These are phyloP conservation scores for Kodamaea nitidulidarum DNA, from an alignment of 805 yeast genomes.

Conservation along the genomic window DNA sequence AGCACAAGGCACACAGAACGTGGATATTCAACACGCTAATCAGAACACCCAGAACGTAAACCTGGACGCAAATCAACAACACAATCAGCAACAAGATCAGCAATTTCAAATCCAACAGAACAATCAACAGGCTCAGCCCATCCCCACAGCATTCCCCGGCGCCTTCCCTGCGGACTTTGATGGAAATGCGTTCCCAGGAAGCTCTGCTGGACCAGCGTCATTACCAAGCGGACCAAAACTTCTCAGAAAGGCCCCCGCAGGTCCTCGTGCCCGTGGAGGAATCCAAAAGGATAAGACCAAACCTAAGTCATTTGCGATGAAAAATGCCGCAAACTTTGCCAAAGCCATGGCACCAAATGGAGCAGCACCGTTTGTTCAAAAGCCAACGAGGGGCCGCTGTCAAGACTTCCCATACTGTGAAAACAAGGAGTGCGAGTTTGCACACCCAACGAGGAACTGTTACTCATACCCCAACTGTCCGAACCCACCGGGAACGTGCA, in stretches of 20 bases:
- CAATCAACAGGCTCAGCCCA: too few relatives aligned
- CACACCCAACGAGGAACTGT: conserved; percentile 80
- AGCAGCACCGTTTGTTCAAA: conserved; percentile 35
- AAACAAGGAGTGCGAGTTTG: conserved; percentile 62
- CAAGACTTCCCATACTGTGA: conserved; percentile 68
- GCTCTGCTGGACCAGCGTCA: conserved; percentile 6
- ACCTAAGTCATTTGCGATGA: conserved; percentile 31
- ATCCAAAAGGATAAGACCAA: conserved; percentile 16
- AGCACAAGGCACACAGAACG: conserved; percentile 6
- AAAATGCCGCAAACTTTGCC: conserved; percentile 39
- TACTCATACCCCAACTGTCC: conserved; percentile 74
- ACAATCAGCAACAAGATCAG: background rate
- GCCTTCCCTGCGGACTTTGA: conserved; percentile 8
- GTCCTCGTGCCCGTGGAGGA: conserved; percentile 17
- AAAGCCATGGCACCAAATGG: conserved; percentile 31
- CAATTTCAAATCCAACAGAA: background rate
- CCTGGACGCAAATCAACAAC: too few relatives aligned
- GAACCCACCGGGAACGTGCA: conserved; percentile 78
- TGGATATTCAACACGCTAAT: conserved; percentile 1
- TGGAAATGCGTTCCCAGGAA: conserved; percentile 6
- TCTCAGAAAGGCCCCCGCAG: conserved; percentile 6
- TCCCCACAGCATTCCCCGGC: conserved; percentile 5
- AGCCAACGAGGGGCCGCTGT: conserved; percentile 62
- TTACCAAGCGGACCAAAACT: conserved; percentile 11
- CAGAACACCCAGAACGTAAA: conserved; percentile 1